Conservation (phyloP, 345 rosid species). For the Citrus trifoliata region DNA sequence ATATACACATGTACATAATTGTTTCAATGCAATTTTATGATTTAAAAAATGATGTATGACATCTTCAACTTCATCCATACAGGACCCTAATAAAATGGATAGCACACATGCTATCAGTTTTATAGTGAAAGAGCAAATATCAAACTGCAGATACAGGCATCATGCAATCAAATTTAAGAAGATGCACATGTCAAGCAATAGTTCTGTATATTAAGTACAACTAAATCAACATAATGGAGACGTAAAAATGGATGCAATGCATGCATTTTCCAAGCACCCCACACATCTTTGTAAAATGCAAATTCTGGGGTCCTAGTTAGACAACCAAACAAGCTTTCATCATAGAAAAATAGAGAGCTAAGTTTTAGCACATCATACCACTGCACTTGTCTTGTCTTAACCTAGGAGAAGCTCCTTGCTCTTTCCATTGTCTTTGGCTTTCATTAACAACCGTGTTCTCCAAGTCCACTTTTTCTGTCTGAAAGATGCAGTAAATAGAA, state of each 20-base stretch:
- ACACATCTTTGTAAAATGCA: not conserved
- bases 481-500: not conserved
- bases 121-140: not conserved
- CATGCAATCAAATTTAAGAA: not conserved
- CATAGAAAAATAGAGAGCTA: not conserved
- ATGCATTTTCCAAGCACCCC: not conserved
- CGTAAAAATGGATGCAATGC: not conserved
- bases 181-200: not conserved
- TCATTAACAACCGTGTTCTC: conserved; percentile 32
- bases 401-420: conserved; percentile 1
- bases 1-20: not conserved
- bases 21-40: not conserved
- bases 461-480: conserved; percentile 34
- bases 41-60: not conserved
- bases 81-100: not conserved
- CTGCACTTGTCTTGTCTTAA: conserved; percentile 11
- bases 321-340: not conserved
- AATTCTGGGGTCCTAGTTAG: not conserved
- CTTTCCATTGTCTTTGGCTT: conserved; percentile 22
- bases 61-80: not conserved
- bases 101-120: not conserved
- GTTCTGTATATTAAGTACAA: not conserved
- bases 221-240: not conserved
- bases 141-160: not conserved
- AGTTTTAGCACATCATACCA: conserved; percentile 9